A percentile compares a stretch with the other conserved stretches of the same genome.
Evolutionary conservation across 108 stramenopile species (phyloP).

Genomic region (Stephanodiscus triporus): DNA sequence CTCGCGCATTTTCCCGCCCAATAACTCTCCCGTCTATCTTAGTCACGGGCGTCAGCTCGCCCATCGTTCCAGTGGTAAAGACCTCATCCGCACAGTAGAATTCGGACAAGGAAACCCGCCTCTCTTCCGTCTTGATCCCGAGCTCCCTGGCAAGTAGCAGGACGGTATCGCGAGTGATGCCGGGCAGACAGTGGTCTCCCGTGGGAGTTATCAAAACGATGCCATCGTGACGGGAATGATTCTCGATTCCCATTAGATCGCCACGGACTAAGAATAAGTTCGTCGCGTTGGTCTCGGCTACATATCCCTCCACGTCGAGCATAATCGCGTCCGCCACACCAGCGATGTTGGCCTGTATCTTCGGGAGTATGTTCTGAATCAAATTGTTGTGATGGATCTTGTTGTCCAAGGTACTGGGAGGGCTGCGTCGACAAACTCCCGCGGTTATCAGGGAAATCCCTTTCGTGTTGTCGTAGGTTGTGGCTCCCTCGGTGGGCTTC

Average conservation of each 20-base stretch:
- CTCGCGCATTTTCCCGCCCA: conserved; percentile 53
- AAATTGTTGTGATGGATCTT: conserved; percentile 85
- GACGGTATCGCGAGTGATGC: conserved; percentile 85
- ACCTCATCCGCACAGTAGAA: conserved; percentile 91
- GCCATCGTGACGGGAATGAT: conserved; percentile 27
- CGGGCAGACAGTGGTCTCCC: conserved; percentile 89
- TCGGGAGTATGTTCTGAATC: conserved; percentile 93
- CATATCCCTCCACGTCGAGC: conserved; percentile 92
- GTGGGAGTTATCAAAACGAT: conserved; percentile 82
- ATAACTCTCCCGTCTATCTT: conserved; percentile 89
- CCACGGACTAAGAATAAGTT: conserved; percentile 90
- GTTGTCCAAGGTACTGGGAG: conserved; percentile 83
- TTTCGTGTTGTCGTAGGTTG: conserved; percentile 87
- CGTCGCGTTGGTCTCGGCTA: conserved; percentile 92
- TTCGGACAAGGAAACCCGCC: conserved; percentile 81
- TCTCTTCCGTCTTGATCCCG: conserved; percentile 68
- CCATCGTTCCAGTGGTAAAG: conserved; percentile 95
- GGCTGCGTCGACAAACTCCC: conserved; percentile 69
- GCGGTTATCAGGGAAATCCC: conserved; percentile 88
- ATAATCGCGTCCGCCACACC: conserved; percentile 90
- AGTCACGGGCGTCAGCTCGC: conserved; percentile 91
- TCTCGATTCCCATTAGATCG: background rate
- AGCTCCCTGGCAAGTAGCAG: conserved; percentile 69
- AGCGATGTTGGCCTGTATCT: conserved; percentile 93
- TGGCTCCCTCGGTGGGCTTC: conserved; percentile 89